Evolutionary conservation across 2,329 filamentous ascomycete species (phyloP).

Genomic region (Penicillium sp.): DNA sequence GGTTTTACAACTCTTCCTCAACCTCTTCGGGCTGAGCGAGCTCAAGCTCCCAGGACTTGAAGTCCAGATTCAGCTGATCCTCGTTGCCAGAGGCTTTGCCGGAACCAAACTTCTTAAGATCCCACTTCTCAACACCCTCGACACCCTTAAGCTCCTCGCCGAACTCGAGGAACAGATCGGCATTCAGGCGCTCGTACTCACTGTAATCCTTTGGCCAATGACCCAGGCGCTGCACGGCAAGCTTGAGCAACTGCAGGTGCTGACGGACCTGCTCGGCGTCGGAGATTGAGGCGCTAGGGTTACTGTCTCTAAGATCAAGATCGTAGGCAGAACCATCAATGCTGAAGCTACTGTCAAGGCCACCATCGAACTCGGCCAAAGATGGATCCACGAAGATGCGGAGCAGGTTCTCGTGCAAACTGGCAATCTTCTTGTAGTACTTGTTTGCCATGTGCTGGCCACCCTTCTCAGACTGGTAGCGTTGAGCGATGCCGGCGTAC

Average conservation of each 20-base stretch:
- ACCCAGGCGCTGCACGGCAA: conserved; percentile 45
- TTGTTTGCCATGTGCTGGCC: conserved; percentile 40
- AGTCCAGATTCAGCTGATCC: conserved; percentile 30
- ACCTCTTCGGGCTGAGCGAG: conserved; percentile 19
- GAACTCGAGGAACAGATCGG: conserved; percentile 49
- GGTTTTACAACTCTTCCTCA: conserved; percentile 24
- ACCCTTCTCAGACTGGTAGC: conserved; percentile 39
- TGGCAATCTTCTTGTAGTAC: conserved; percentile 46
- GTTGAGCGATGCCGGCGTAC: conserved; percentile 49
- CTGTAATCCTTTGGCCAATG: conserved; percentile 52
- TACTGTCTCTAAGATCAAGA: conserved; percentile 25
- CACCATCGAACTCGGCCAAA: conserved; percentile 36
- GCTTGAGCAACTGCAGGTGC: conserved; percentile 46
- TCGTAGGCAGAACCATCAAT: conserved; percentile 29
- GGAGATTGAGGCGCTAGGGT: conserved; percentile 23
- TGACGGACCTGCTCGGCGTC: conserved; percentile 40
- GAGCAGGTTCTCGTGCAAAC: conserved; percentile 44
- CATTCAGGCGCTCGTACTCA: conserved; percentile 55
- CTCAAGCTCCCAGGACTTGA: conserved; percentile 34
- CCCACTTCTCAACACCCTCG: conserved; percentile 54
- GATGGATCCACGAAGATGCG: conserved; percentile 40
- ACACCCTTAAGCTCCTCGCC: conserved; percentile 46
- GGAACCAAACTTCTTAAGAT: conserved; percentile 49
- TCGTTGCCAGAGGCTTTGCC: conserved; percentile 52
- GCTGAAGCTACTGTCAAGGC: conserved; percentile 27